A percentile compares a stretch with the other conserved stretches of the same genome.
These are phyloP conservation scores for Pelargonium myrrhifolium DNA, from an alignment of 441 rosid genomes.

Conservation along the genomic window DNA sequence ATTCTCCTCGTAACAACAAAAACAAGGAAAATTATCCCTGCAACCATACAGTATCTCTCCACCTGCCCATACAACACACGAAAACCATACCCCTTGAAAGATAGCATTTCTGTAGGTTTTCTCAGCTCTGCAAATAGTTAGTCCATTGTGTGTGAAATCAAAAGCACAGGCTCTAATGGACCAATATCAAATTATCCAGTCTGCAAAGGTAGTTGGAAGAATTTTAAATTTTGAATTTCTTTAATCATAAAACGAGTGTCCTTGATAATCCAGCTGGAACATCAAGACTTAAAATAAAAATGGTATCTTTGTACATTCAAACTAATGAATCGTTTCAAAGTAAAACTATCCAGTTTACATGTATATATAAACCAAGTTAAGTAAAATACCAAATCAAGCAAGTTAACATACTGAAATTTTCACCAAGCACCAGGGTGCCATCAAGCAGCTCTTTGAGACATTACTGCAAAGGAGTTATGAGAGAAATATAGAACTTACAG, in stretches of 20 bases:
- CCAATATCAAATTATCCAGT: neutral
- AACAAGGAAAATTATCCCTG: too few relatives aligned
- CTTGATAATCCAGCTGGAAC: neutral
- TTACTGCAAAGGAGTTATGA: neutral
- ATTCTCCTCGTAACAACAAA: too few relatives aligned
- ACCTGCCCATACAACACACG: too few relatives aligned
- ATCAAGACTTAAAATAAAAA: neutral
- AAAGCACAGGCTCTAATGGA: neutral
- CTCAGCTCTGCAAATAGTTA: too few relatives aligned
- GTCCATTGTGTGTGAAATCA: too few relatives aligned
- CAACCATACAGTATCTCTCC: too few relatives aligned
- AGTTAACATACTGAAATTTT: neutral
- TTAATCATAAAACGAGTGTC: neutral
- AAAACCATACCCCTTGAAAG: too few relatives aligned
- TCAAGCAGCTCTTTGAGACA: neutral
- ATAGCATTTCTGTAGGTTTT: too few relatives aligned
- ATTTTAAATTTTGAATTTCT: neutral
- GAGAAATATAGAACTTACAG: slow-evolving; percentile 11
- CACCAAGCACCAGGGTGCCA: neutral
- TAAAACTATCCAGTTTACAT: neutral
- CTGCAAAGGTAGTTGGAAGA: neutral
- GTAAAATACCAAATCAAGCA: neutral
- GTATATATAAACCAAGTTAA: neutral
- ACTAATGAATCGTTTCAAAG: neutral
- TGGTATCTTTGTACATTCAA: neutral